Conservation (phyloP, 2,329 filamentous ascomycete genomes). For the Monilinia aucupariae region DNA sequence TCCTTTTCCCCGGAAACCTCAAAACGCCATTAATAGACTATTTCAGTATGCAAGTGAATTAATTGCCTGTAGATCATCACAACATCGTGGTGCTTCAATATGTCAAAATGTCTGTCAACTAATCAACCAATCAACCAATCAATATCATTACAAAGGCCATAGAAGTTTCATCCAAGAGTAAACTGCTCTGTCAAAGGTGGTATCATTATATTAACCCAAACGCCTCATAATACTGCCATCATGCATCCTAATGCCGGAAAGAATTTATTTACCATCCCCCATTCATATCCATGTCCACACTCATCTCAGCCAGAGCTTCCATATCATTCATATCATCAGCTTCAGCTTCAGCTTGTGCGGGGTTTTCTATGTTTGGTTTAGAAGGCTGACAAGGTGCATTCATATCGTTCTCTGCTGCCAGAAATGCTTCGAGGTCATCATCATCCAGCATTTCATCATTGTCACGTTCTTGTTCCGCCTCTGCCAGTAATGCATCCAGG, state of each 20-base stretch:
- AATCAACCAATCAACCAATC: background rate
- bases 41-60: too few relatives aligned
- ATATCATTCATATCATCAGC: constrained; percentile 33
- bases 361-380: constrained; percentile 2
- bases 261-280: constrained; percentile 10
- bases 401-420: constrained; percentile 30
- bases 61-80: background rate
- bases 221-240: constrained; percentile 15
- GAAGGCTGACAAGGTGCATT: background rate
- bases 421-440: constrained; percentile 31
- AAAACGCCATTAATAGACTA: background rate
- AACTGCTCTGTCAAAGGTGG: background rate
- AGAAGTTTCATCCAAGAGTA: background rate
- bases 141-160: background rate
- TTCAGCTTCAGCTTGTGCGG: constrained; percentile 23
- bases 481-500: constrained; percentile 27
- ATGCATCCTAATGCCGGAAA: constrained; percentile 3
- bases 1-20: too few relatives aligned
- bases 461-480: constrained; percentile 35
- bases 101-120: background rate
- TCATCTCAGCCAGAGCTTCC: constrained; percentile 61
- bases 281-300: constrained; percentile 44
- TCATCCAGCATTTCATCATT: constrained; percentile 39
- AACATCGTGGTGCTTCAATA: background rate
- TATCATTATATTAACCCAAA: constrained; percentile 7